A percentile compares a stretch with the other conserved stretches of the same genome.
phyloP scores from a whole-genome alignment of 2,329 filamentous ascomycete genomes.

The Microdochium trichocladiopsis region DNA sequence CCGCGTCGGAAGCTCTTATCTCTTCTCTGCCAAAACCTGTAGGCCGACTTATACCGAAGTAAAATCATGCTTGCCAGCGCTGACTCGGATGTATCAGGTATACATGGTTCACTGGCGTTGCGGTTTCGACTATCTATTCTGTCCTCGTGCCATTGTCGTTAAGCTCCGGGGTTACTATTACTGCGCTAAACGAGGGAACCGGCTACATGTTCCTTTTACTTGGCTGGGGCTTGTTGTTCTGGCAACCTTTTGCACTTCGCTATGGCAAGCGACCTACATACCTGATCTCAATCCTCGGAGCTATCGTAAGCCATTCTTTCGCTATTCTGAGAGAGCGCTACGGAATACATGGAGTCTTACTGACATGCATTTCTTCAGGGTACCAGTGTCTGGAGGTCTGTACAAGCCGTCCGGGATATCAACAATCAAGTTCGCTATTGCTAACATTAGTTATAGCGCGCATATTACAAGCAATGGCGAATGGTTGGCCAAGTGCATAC shows the following conservation, averaged over 20 bases:
- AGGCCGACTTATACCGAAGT: slow-evolving; percentile 14
- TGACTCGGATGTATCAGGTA: slow-evolving; percentile 19
- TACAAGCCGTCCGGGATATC: no score
- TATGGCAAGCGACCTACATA: slow-evolving; percentile 35
- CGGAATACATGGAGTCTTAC: background rate
- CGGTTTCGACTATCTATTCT: slow-evolving; percentile 20
- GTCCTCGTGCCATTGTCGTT: slow-evolving; percentile 18
- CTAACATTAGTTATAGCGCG: slow-evolving; percentile 24
- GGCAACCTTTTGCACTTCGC: slow-evolving; percentile 39
- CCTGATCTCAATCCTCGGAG: slow-evolving; percentile 24
- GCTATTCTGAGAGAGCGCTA: no score
- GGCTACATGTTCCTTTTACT: slow-evolving; percentile 29
- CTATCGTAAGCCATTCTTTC: slow-evolving; percentile 17
- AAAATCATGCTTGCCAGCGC: slow-evolving; percentile 15
- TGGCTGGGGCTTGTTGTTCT: slow-evolving; percentile 36
- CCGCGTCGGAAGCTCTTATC: slow-evolving; percentile 18
- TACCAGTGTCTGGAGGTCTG: slow-evolving; percentile 15
- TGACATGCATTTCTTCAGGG: no score
- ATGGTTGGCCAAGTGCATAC: slow-evolving; percentile 36
- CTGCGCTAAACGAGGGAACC: slow-evolving; percentile 19
- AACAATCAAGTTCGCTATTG: slow-evolving; percentile 9
- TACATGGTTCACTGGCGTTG: slow-evolving; percentile 30
- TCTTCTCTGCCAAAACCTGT: slow-evolving; percentile 16
- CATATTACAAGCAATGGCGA: slow-evolving; percentile 29
- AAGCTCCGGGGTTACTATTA: slow-evolving; percentile 13